Base-by-base conservation (phyloP, 306 rosid genomes). In the Luffa aegyptiaca region DNA sequence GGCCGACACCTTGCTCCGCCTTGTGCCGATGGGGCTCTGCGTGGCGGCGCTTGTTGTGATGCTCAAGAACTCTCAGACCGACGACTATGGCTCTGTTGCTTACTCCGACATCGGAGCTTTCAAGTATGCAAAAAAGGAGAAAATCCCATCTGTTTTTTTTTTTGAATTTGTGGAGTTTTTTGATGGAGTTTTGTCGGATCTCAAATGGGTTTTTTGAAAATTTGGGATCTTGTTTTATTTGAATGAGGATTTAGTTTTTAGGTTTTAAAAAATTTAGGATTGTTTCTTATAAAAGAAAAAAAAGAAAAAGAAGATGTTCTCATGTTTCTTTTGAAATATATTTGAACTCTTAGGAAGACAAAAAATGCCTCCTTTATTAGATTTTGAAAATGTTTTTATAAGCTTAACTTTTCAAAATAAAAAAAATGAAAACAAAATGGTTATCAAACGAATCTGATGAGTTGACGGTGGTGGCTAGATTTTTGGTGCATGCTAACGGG, bases 401-500 rank as follows among this genome's bases (percentile, higher is more conserved):
- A 39, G 11, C 49, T 6, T 45, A 45, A 45, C 31, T 26, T 45
- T 5, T 45, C 49, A 45, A 45, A 45, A 45, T 39, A 1, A 45
- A 5, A 2, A 45, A 45, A 45, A 0, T 1, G 2, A 45, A 45
- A 45, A 45, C 31, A 10, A 45, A 33, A 21, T 5, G 17, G 21
- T 21, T 37, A 14, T 26, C 31, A 26, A 26, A 26, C 31, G 31
- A 26, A 26, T 26, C 31, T 26, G 1, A 26, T 26, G 31, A 26
- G 31, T 26, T 26, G 31, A 0, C 31, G 31, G 31, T 26, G 31
- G 31, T 26, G 31, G 31, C 1, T 71, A 94, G 98, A 97, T 91
- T 88, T 85, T 82, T 94, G 92, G 97, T 94, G 82, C 88, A 92
- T 84, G 97, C 91, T 4, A 94, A 94, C 77, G 97, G 97, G 8